Evolutionary conservation across 2,329 filamentous ascomycete species (phyloP).

Genomic region (Penicillium psychrosexuale): DNA sequence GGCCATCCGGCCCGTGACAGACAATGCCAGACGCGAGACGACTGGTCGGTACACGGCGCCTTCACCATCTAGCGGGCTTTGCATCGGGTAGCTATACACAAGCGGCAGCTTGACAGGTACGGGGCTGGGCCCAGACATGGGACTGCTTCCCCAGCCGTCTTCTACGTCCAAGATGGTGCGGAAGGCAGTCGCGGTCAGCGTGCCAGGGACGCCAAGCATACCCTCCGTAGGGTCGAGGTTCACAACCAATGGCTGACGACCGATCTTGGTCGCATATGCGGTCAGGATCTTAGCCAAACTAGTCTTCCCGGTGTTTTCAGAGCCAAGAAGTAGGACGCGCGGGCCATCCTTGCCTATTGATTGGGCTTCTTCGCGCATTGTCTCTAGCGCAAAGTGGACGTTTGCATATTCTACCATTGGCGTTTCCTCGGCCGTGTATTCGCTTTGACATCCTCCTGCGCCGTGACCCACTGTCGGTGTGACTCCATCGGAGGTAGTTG

Average conservation of each 20-base stretch:
- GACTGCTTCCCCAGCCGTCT: conserved; percentile 83
- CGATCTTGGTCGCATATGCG: conserved; percentile 72
- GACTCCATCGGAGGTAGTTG: conserved; percentile 28
- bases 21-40: conserved; percentile 71
- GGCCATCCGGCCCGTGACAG: conserved; percentile 71
- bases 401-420: conserved; percentile 79
- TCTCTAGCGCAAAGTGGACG: conserved; percentile 80
- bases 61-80: conserved; percentile 66
- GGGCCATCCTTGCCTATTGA: conserved; percentile 60
- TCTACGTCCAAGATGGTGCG: conserved; percentile 84
- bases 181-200: conserved; percentile 80
- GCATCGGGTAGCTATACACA: conserved; percentile 81
- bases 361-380: conserved; percentile 62
- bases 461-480: conserved; percentile 32
- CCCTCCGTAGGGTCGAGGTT: conserved; percentile 82
- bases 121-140: conserved; percentile 82
- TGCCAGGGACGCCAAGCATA: conserved; percentile 73
- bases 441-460: conserved; percentile 62
- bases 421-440: conserved; percentile 73
- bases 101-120: conserved; percentile 89
- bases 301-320: conserved; percentile 77
- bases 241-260: conserved; percentile 73
- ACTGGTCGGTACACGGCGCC: conserved; percentile 69
- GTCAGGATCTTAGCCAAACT: conserved; percentile 73
- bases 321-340: conserved; percentile 78